phyloP scores from a whole-genome alignment of 768 basidiomycete genomes.

The Collybiopsis luxurians region DNA sequence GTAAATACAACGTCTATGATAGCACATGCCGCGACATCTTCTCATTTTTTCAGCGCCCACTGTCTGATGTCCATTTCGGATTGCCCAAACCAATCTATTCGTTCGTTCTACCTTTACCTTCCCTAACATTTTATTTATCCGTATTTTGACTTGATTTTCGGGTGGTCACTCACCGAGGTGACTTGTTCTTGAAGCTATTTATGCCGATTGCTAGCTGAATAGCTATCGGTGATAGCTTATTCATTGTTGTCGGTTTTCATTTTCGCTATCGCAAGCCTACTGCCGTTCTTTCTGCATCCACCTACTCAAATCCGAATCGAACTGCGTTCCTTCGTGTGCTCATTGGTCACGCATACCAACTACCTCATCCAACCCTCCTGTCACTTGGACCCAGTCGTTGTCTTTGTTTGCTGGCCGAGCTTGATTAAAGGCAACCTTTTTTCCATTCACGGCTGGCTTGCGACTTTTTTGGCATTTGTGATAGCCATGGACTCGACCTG shows the following conservation, averaged over 20 bases:
- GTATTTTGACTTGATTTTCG: neutral
- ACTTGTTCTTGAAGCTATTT: conserved; percentile 3
- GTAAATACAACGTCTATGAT: neutral
- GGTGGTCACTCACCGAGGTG: neutral
- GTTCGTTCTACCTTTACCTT: conserved; percentile 1
- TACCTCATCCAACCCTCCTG: too few species aligned
- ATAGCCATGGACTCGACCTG: neutral
- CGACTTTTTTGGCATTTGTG: neutral
- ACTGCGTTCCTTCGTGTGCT: too few species aligned
- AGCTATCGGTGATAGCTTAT: conserved; percentile 8
- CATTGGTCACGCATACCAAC: too few species aligned
- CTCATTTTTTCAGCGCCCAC: neutral
- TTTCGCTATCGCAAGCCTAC: conserved; percentile 6
- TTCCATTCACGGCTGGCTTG: neutral
- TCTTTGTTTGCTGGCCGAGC: conserved; percentile 6
- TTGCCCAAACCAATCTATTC: neutral
- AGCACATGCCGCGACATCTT: neutral
- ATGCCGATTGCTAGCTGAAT: conserved; percentile 2
- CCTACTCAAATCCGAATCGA: too few species aligned
- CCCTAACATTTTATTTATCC: neutral
- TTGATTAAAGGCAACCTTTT: conserved; percentile 1
- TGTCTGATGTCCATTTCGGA: neutral
- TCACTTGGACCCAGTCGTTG: neutral
- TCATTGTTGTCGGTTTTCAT: conserved; percentile 1
- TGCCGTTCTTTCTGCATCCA: neutral